phyloP scores from a whole-genome alignment of 768 basidiomycete genomes.

The Hericium rajendrae region DNA sequence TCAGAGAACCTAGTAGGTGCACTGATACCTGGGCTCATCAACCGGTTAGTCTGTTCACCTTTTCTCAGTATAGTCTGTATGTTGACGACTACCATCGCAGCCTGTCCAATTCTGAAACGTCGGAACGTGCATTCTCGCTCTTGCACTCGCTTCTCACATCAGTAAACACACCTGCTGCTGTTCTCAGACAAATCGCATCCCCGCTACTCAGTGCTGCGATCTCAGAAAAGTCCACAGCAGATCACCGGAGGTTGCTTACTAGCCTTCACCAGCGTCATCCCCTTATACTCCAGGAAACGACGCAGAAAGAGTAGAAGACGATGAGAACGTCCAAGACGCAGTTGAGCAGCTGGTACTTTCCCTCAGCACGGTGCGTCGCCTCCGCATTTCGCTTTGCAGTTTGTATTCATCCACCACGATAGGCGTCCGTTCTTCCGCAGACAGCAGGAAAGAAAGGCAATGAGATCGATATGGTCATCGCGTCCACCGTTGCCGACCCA shows the following conservation, averaged over 20 bases:
- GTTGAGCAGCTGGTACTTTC: conserved; percentile 50
- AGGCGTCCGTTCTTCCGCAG: too few relatives aligned
- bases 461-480: conserved; percentile 33
- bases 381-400: too few relatives aligned
- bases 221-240: not conserved
- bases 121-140: conserved; percentile 7
- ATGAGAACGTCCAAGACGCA: conserved; percentile 25
- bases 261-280: conserved; percentile 61
- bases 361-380: conserved; percentile 40
- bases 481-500: conserved; percentile 52
- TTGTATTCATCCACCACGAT: too few relatives aligned
- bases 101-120: not conserved
- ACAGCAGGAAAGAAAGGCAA: not conserved
- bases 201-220: conserved; percentile 11
- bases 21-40: conserved; percentile 32
- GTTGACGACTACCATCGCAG: not conserved
- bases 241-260: conserved; percentile 32
- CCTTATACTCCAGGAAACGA: conserved; percentile 32
- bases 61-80: not conserved
- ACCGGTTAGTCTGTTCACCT: conserved; percentile 25
- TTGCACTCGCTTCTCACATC: conserved; percentile 24
- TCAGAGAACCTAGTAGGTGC: conserved; percentile 49
- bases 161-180: conserved; percentile 11
- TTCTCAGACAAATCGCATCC: conserved; percentile 14
- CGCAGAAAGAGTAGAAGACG: conserved; percentile 25